These are phyloP conservation scores for Apiospora pterosperma DNA, from an alignment of 2,329 filamentous ascomycete species.

Conservation along the genomic window DNA sequence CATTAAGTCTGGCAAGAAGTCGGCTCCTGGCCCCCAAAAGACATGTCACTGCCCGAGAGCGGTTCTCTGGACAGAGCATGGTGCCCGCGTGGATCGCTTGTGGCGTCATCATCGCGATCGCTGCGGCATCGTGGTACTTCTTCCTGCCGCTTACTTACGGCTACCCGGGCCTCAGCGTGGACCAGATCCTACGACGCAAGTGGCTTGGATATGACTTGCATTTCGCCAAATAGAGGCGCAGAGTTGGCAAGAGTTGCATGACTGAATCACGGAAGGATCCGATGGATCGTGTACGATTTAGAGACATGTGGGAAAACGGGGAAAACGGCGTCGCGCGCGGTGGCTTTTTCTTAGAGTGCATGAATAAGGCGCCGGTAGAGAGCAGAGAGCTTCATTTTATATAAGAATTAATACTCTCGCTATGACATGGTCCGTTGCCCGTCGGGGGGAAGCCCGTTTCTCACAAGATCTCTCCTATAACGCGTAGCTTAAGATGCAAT, in stretches of 20 bases:
- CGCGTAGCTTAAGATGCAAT: neutral
- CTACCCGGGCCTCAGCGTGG: slow-evolving; percentile 79
- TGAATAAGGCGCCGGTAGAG: neutral
- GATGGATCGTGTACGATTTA: slow-evolving; percentile 1
- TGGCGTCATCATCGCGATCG: slow-evolving; percentile 62
- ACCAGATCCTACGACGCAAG: slow-evolving; percentile 78
- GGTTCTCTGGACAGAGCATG: slow-evolving; percentile 76
- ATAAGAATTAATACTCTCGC: neutral
- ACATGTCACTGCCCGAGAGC: slow-evolving; percentile 75
- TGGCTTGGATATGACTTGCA: slow-evolving; percentile 97
- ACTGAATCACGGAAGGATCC: neutral
- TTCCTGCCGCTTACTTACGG: slow-evolving; percentile 96
- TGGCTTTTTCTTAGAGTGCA: neutral
- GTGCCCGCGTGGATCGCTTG: slow-evolving; percentile 76
- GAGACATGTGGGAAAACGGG: neutral
- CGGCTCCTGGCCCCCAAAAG: slow-evolving; percentile 40
- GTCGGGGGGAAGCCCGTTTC: neutral
- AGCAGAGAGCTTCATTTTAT: neutral
- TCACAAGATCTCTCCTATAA: neutral
- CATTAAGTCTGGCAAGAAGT: slow-evolving; percentile 44
- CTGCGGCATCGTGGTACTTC: slow-evolving; percentile 81
- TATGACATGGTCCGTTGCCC: neutral
- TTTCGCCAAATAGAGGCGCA: slow-evolving; percentile 81
- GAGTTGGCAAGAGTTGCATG: neutral
- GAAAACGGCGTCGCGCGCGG: neutral